Evolutionary conservation across 108 stramenopile genomes (phyloP).

Genomic region (Skeletonema marinoi): DNA sequence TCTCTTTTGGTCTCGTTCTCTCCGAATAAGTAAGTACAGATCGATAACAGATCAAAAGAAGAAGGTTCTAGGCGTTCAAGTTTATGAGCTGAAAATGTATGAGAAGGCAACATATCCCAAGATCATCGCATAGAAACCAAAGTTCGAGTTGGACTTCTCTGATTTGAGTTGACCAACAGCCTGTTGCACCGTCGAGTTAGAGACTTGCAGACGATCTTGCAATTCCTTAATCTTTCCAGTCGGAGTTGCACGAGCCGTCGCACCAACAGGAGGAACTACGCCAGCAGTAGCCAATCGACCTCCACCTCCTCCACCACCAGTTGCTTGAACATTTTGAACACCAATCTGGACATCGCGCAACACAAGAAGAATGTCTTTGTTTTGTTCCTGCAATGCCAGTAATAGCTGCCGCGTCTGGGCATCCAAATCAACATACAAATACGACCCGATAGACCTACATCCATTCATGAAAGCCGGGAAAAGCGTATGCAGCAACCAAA

Average conservation of each 20-base stretch:
- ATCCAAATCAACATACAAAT: constrained; percentile 94
- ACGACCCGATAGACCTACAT: constrained; percentile 92
- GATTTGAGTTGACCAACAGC: constrained; percentile 79
- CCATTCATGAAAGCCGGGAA: constrained; percentile 99
- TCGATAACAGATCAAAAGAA: background rate
- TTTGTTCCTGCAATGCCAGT: constrained; percentile 90
- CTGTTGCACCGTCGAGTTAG: constrained; percentile 81
- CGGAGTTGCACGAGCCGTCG: constrained; percentile 64
- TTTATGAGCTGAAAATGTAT: constrained; percentile 71
- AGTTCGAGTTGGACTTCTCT: constrained; percentile 61
- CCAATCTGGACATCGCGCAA: constrained; percentile 94
- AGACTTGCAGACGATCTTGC: constrained; percentile 78
- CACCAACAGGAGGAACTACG: constrained; percentile 48
- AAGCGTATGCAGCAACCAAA: constrained; percentile 91
- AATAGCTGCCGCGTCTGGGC: constrained; percentile 87
- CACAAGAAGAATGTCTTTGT: constrained; percentile 94
- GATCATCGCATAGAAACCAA: constrained; percentile 92
- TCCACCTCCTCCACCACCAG: constrained; percentile 52
- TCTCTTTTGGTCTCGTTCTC: too few relatives aligned
- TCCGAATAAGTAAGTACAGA: background rate
- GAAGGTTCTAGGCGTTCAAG: background rate
- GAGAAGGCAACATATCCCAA: constrained; percentile 89
- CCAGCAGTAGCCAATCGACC: constrained; percentile 48
- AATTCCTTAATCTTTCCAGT: constrained; percentile 89
- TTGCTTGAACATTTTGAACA: constrained; percentile 74